A percentile compares a stretch with the other conserved stretches of the same genome.
These are phyloP conservation scores for Hemisphaericaspora xylanilytica DNA, from an alignment of 1,139 yeast genomes.

Conservation along the genomic window DNA sequence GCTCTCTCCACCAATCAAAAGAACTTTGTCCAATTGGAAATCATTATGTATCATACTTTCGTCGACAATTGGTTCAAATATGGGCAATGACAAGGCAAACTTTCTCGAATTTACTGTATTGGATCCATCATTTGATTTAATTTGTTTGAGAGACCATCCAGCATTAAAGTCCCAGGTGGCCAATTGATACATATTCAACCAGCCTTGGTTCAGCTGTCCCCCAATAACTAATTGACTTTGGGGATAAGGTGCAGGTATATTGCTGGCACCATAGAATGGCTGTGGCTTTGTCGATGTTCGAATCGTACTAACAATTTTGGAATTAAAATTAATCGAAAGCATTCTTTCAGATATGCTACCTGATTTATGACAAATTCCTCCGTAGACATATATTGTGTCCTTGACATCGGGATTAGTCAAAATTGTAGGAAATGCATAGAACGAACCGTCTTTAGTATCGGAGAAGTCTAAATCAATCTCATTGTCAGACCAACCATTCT, in stretches of 20 bases:
- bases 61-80: conserved; percentile 28
- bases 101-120: conserved; percentile 28
- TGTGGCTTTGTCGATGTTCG: conserved; percentile 45
- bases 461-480: conserved; percentile 19
- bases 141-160: conserved; percentile 42
- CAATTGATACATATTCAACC: conserved; percentile 47
- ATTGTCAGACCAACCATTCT: conserved; percentile 24
- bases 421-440: conserved; percentile 30
- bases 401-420: conserved; percentile 26
- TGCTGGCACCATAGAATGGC: conserved; percentile 42
- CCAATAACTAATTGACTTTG: conserved; percentile 41
- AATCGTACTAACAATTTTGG: conserved; percentile 30
- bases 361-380: conserved; percentile 29
- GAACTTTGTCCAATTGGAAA: conserved; percentile 25
- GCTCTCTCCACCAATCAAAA: conserved; percentile 39
- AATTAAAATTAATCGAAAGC: conserved; percentile 31
- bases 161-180: conserved; percentile 46
- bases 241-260: conserved; percentile 39
- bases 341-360: conserved; percentile 28
- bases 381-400: conserved; percentile 36
- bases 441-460: conserved; percentile 29
- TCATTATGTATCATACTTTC: conserved; percentile 18
- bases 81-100: conserved; percentile 33
- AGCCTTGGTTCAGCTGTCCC: conserved; percentile 38
- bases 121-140: conserved; percentile 14